Evolutionary conservation across 2,329 filamentous ascomycete genomes (phyloP), one percentile per base, ranked within the genome.

Genomic region (Botrytis paeoniae): DNA sequence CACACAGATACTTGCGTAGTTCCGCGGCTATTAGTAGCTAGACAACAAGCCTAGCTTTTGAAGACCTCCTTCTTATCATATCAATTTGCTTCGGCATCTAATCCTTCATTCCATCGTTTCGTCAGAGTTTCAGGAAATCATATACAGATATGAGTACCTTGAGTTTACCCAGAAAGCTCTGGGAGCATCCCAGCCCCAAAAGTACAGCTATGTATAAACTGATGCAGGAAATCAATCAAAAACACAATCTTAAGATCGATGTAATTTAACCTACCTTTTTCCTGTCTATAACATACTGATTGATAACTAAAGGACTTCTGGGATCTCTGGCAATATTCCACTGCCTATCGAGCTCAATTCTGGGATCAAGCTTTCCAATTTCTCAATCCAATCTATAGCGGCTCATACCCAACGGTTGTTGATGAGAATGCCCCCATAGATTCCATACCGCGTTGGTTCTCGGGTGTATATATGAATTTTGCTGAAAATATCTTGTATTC

Each of bases 401-500:
- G 92, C 43, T 82, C 81, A 6, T 89, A 88, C 78, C 82, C 81
- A 0, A 81, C 79, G 16, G 89, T 92, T 1, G 90, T 96, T 4
- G 92, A 97, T 79, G 90, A 93, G 78, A 84, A 84, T 0, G 85
- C 87, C 1, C 88, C 90, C 2, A 93, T 97, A 81, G 90, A 93
- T 74, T 84, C 85, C 25, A 86, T 95, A 8, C 93, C 93, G 0
- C 83, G 85, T 59, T 97, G 93, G 93, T 97, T 96, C 81, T 83
- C 89, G 1, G 93, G 93, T 43, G 86, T 94, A 1, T 83, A 84
- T 8, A 81, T 96, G 77, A 97, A 94, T 79, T 95, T 91, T 80
- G 91, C 93, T 8, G 93, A 97, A 83, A 97, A 96, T 79, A 82
- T 94, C 39, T 88, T 97, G 39, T 95, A 88, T 83, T 86, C 86